Evolutionary conservation across 2,329 filamentous ascomycete species (phyloP), one percentile per base, ranked within the genome.

Genomic region (Lasiodiplodia sp.): DNA sequence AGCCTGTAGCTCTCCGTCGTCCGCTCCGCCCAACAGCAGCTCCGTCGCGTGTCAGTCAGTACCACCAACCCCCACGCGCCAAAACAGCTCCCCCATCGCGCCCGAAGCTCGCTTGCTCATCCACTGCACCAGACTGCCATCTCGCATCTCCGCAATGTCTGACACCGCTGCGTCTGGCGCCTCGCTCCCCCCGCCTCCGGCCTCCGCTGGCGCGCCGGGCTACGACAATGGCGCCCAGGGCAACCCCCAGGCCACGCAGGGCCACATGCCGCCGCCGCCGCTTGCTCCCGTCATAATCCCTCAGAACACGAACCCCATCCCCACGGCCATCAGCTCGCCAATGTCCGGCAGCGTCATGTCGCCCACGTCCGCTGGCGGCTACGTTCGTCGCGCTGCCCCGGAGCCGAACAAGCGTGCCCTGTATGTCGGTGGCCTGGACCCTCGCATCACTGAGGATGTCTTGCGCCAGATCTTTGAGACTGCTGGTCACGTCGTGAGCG

Each of bases 391-490:
- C 78, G 92, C 94, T 70, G 96, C 96, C 65, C 96, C 96, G 68
- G 96, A 99, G 85, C 96, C 96, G 72, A 99, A 99, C 86, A 99
- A 99, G 88, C 89, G 96, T 78, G 96, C 96, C 69, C 85, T 99
- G 71, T 99, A 99, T 77, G 93, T 99, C 69, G 96, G 96, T 71
- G 96, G 96, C 67, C 85, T 99, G 74, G 96, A 99, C 80, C 93
- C 94, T 75, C 89, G 96, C 73, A 95, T 98, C 71, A 97, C 95
- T 38, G 95, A 98, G 82, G 95, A 98, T 78, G 93, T 98, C 68
- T 83, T 98, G 80, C 93, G 94, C 78, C 95, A 98, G 82, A 98
- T 98, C 76, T 99, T 99, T 78, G 96, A 99, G 86, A 99, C 96
- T 7, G 97, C 94, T 69, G 96, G 96, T 68, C 96, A 99, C 82